Evolutionary conservation across 352 stramenopile species (phyloP).

Genomic region (Pythium utonaiense): DNA sequence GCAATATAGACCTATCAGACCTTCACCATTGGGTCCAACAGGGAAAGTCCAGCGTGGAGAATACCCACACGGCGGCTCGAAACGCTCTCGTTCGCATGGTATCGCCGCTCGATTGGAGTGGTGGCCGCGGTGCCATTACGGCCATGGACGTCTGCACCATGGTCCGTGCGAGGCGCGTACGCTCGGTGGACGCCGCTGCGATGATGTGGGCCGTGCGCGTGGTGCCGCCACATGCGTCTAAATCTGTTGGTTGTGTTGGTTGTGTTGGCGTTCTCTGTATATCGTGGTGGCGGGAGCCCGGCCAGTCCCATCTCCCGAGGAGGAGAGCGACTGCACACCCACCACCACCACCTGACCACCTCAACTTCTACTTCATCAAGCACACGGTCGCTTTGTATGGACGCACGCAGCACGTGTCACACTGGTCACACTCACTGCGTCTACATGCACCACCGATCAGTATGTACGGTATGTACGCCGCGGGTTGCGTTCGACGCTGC

Average conservation of each 20-base stretch:
- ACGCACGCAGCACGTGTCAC: not conserved
- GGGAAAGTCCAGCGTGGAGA: slow-evolving; percentile 4
- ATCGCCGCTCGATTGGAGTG: not conserved
- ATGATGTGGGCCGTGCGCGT: not conserved
- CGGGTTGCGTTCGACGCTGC: not conserved
- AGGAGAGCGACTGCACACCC: not conserved
- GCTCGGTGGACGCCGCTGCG: not conserved
- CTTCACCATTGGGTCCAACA: not conserved
- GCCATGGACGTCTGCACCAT: not conserved
- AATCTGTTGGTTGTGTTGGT: not conserved
- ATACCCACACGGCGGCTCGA: slow-evolving; percentile 8
- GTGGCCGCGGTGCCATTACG: not conserved
- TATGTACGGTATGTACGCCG: no score
- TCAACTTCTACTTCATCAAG: not conserved
- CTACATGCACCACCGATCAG: not conserved
- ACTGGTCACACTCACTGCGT: not conserved
- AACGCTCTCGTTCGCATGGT: not conserved
- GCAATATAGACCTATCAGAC: slow-evolving; percentile 2
- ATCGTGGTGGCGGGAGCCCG: no score
- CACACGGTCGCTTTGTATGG: not conserved
- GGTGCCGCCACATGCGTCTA: not conserved
- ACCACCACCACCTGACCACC: not conserved
- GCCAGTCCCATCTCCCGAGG: slow-evolving; percentile 5
- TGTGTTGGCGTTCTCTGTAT: not conserved
- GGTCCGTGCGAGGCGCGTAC: not conserved